Evolutionary conservation across 2,329 filamentous ascomycete genomes (phyloP).

Genomic region (Penicillium sp.): DNA sequence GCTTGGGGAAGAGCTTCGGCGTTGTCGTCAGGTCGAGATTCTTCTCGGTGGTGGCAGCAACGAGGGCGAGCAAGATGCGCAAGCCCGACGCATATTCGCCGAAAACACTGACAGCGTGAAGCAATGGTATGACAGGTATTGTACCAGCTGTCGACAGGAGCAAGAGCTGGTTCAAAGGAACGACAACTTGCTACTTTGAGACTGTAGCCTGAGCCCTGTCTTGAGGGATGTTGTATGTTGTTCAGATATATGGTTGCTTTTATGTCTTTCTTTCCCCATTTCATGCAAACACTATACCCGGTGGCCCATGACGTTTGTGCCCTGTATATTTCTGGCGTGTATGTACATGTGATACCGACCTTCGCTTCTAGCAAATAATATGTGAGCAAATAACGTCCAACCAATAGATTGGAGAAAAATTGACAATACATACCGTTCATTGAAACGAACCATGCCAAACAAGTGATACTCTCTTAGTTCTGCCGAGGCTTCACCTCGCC

Average conservation of each 20-base stretch:
- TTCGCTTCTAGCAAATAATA: constrained; percentile 7
- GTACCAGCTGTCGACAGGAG: constrained; percentile 58
- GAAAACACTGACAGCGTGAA: constrained; percentile 48
- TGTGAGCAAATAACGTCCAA: constrained; percentile 18
- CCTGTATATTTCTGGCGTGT: constrained; percentile 13
- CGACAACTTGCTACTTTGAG: constrained; percentile 22
- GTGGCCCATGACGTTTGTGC: constrained; percentile 19
- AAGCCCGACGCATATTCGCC: constrained; percentile 29
- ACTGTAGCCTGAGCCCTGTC: background rate
- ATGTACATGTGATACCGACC: constrained; percentile 2
- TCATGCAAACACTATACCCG: constrained; percentile 31
- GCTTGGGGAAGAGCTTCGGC: constrained; percentile 74
- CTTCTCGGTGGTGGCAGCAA: constrained; percentile 40
- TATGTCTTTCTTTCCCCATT: constrained; percentile 11
- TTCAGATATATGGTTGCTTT: constrained; percentile 6
- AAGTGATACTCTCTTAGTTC: constrained; percentile 44
- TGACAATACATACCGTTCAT: background rate
- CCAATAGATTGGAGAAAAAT: background rate
- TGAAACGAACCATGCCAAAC: background rate
- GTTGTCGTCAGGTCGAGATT: constrained; percentile 66
- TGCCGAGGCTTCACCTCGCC: constrained; percentile 65
- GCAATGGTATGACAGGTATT: constrained; percentile 62
- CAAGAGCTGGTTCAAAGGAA: constrained; percentile 30
- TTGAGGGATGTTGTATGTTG: constrained; percentile 2
- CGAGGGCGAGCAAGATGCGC: constrained; percentile 24